Conservation (phyloP, 495 filamentous ascomycete genomes). For the Elasticomyces elasticus region DNA sequence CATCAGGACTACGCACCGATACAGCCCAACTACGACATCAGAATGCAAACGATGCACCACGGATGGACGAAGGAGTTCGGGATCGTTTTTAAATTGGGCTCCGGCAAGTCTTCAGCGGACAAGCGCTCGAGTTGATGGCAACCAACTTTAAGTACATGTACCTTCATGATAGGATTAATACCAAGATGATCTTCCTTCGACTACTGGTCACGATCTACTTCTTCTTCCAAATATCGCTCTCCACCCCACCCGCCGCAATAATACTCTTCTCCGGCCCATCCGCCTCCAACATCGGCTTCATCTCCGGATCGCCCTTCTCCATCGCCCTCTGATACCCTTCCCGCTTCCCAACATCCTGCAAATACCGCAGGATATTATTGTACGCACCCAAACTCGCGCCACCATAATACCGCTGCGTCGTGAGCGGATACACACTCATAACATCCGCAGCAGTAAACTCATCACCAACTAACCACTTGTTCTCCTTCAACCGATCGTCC, state of each 20-base stretch:
- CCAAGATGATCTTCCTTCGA: too few species aligned
- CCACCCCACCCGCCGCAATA: background rate
- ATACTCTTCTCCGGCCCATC: conserved; percentile 1
- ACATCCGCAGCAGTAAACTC: conserved; percentile 9
- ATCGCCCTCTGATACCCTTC: conserved; percentile 24
- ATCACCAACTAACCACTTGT: background rate
- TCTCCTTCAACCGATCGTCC: conserved; percentile 1
- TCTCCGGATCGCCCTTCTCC: conserved; percentile 25
- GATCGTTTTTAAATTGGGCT: too few species aligned
- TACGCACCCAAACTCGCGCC: conserved; percentile 21
- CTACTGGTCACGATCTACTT: too few species aligned
- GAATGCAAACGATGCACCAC: too few species aligned
- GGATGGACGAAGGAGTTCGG: too few species aligned
- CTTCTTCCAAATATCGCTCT: conserved; percentile 2
- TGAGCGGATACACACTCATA: background rate
- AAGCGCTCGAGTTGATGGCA: too few species aligned
- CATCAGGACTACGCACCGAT: too few species aligned
- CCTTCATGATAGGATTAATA: too few species aligned
- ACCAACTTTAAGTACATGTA: too few species aligned
- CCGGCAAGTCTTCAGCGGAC: too few species aligned
- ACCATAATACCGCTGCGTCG: conserved; percentile 11
- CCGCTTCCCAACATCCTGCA: conserved; percentile 20
- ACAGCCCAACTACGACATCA: too few species aligned
- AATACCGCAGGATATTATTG: conserved; percentile 24
- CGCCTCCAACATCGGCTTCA: background rate